Percentiles rank a stretch among this genome's conserved stretches.
These are phyloP conservation scores for Tulasnella sp. DNA, from an alignment of 768 basidiomycete species.

Conservation along the genomic window DNA sequence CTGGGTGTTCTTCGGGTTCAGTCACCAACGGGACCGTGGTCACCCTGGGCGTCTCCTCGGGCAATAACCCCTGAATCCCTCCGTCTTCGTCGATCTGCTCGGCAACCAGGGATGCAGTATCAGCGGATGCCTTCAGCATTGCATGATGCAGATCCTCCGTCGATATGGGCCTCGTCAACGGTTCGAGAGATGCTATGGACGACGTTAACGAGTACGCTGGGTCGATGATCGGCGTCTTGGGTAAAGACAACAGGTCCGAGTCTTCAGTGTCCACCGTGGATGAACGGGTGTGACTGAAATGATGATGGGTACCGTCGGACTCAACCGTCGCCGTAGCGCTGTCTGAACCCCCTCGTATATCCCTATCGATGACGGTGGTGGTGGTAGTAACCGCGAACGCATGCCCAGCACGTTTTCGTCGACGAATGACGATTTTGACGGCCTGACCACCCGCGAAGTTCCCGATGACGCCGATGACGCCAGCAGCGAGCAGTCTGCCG, in stretches of 20 bases:
- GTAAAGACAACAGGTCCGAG: conserved; percentile 27
- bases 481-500: conserved; percentile 83
- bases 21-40: not conserved
- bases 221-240: conserved; percentile 42
- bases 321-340: not conserved
- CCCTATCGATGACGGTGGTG: not conserved
- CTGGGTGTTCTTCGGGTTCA: not conserved
- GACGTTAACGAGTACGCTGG: conserved; percentile 37
- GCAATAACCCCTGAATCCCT: not conserved
- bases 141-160: conserved; percentile 14
- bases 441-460: conserved; percentile 92
- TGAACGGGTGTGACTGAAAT: no score
- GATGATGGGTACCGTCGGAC: not conserved
- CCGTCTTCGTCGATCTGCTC: not conserved
- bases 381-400: not conserved
- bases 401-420: conserved; percentile 19
- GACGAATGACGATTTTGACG: conserved; percentile 57
- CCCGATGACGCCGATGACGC: conserved; percentile 78
- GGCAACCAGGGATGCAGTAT: conserved; percentile 22
- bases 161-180: conserved; percentile 34
- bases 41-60: not conserved
- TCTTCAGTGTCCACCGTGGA: not conserved
- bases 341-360: not conserved
- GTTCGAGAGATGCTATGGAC: conserved; percentile 38
- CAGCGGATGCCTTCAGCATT: not conserved